Evolutionary conservation across 1,284 basidiomycete species (phyloP).

Genomic region (Macrocybe sp.): DNA sequence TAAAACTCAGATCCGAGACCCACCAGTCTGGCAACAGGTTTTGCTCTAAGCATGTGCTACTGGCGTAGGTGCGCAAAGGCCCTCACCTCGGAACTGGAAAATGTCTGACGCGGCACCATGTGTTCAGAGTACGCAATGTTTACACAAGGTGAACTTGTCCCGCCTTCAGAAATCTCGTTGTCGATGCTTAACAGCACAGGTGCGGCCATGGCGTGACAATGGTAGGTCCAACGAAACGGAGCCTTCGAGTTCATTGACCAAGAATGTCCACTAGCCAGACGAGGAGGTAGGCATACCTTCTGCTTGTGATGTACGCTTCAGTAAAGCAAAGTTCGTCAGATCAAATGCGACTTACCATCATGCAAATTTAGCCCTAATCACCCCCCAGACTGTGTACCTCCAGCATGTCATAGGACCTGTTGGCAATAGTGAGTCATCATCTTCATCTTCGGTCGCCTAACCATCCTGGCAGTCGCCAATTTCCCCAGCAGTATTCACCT

Average conservation of each 20-base stretch:
- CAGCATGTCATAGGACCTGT: conserved; percentile 50
- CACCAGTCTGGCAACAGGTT: too few relatives aligned
- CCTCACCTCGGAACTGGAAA: conserved; percentile 2
- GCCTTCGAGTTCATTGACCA: conserved; percentile 3
- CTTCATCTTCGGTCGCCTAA: conserved; percentile 5
- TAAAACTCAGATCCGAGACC: too few relatives aligned
- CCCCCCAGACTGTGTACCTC: conserved; percentile 43
- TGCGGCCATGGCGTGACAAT: conserved; percentile 55
- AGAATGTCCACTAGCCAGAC: conserved; percentile 44
- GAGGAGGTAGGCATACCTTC: conserved; percentile 42
- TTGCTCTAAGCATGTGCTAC: conserved; percentile 32
- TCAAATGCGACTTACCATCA: conserved; percentile 52
- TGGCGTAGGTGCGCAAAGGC: conserved; percentile 34
- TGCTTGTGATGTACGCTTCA: too few relatives aligned
- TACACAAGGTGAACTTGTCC: conserved; percentile 36
- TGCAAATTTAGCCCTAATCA: conserved; percentile 68
- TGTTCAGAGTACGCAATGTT: conserved; percentile 43
- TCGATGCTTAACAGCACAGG: conserved; percentile 26
- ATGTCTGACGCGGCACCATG: conserved; percentile 5
- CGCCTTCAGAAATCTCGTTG: conserved; percentile 1
- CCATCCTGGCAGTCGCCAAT: conserved; percentile 45
- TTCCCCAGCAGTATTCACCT: conserved; percentile 61
- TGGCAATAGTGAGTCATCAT: conserved; percentile 63
- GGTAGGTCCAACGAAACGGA: conserved; percentile 30
- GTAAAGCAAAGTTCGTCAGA: conserved; percentile 31